A percentile compares a stretch with the other conserved stretches of the same genome.
These are phyloP conservation scores for Phaeosphaeriaceae sp. DNA, from an alignment of 2,329 filamentous ascomycete genomes.

Conservation along the genomic window DNA sequence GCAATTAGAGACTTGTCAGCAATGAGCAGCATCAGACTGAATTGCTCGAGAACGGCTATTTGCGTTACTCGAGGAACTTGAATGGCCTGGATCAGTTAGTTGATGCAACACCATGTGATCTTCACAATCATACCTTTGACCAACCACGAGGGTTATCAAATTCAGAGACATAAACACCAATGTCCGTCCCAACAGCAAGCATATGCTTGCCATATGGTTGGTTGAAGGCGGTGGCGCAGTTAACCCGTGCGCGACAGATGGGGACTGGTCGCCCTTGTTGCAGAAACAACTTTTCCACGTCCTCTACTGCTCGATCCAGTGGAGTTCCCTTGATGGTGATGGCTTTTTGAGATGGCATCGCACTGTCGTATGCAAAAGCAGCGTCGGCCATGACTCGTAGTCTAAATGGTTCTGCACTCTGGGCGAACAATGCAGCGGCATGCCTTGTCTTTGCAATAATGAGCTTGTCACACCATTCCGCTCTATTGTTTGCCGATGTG, in stretches of 20 bases:
- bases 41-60: constrained; percentile 93
- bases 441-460: constrained; percentile 94
- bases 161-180: constrained; percentile 89
- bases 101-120: neutral
- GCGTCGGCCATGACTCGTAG: constrained; percentile 90
- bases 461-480: constrained; percentile 93
- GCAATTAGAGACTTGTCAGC: constrained; percentile 90
- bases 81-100: constrained; percentile 67
- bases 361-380: constrained; percentile 82
- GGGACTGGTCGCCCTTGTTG: constrained; percentile 71
- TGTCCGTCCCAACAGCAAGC: constrained; percentile 94
- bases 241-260: constrained; percentile 84
- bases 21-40: constrained; percentile 89
- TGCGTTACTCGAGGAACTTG: constrained; percentile 81
- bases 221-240: constrained; percentile 90
- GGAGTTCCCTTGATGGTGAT: constrained; percentile 90
- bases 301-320: constrained; percentile 85
- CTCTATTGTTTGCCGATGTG: constrained; percentile 72
- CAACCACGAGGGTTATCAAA: constrained; percentile 89
- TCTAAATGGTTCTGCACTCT: constrained; percentile 95
- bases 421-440: constrained; percentile 83
- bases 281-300: constrained; percentile 78
- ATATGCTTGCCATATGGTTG: constrained; percentile 81
- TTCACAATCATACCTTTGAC: constrained; percentile 70
- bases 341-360: constrained; percentile 59